Base-by-base conservation (phyloP, 2,329 filamentous ascomycete species). In the Alternaria ethzedia region DNA sequence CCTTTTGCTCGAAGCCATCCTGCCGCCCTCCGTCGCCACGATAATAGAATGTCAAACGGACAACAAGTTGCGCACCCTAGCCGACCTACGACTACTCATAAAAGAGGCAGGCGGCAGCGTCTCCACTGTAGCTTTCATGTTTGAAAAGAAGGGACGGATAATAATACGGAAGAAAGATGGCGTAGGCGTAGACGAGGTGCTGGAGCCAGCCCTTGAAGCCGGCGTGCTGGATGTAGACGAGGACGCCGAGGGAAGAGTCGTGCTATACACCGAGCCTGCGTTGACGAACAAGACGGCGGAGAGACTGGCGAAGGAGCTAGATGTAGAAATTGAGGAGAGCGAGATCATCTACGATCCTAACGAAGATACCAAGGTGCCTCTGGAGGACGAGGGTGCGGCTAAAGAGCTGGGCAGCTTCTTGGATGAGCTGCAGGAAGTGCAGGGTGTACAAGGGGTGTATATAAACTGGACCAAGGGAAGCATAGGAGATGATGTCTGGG, bases 1-100 rank as follows among this genome's bases (percentile, higher is more conserved):
- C 32, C 80, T 96, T 55, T 91, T 89, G 1, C 85, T 97, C 55
- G 95, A 98, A 83, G 90, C 89, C 25, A 91, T 97, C 69, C 82
- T 96, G 64, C 91, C 92, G 3, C 88, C 90, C 3, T 89, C 86
- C 3, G 83, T 90, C 15, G 93, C 92, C 11, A 84, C 95, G 6
- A 89, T 98, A 11, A 87, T 97, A 75, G 94, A 97, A 72, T 89
- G 91, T 72, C 91, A 96, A 79, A 95, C 93, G 5, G 94, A 97
- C 73, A 93, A 88, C 79, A 94, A 91, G 78, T 84, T 86, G 44
- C 88, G 92, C 30, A 88, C 90, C 8, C 79, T 97, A 50, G 88
- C 91, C 72, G 92, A 96, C 57, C 80, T 98, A 54, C 88, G 91
- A 57, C 74, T 85, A 54, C 81, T 91, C 3, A 85, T 97, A 58